phyloP scores from a whole-genome alignment of 2,329 filamentous ascomycete genomes.

The Venturia pyrina region DNA sequence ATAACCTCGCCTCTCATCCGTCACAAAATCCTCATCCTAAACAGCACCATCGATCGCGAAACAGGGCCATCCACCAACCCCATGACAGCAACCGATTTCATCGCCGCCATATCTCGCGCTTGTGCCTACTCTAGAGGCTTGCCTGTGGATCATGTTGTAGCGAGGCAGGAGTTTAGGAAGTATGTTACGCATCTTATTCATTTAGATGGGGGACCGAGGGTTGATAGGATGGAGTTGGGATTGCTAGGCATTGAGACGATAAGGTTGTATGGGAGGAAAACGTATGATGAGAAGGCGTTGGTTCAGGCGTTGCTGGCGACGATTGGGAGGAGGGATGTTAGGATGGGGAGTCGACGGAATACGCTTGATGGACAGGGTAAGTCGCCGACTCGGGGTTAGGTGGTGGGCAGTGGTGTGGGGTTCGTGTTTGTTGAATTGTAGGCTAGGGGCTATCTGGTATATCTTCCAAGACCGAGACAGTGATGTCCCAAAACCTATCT shows the following conservation, averaged over 20 bases:
- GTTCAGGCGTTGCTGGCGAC: slow-evolving; percentile 68
- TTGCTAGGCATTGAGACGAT: slow-evolving; percentile 67
- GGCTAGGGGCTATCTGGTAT: too few relatives aligned
- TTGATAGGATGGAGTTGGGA: slow-evolving; percentile 56
- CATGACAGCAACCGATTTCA: slow-evolving; percentile 70
- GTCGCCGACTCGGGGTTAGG: not conserved
- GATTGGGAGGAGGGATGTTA: slow-evolving; percentile 47
- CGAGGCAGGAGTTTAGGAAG: slow-evolving; percentile 41
- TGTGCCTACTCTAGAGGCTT: slow-evolving; percentile 51
- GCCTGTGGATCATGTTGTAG: slow-evolving; percentile 9
- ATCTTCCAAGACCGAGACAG: too few relatives aligned
- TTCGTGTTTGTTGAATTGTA: not conserved
- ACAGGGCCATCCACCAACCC: slow-evolving; percentile 59
- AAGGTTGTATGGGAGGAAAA: slow-evolving; percentile 61
- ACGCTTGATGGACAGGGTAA: slow-evolving; percentile 33
- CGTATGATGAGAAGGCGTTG: slow-evolving; percentile 69
- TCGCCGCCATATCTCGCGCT: slow-evolving; percentile 59
- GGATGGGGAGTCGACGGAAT: slow-evolving; percentile 47
- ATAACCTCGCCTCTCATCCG: slow-evolving; percentile 44
- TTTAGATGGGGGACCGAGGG: slow-evolving; percentile 60
- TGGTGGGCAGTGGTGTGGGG: not conserved
- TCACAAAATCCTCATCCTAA: slow-evolving; percentile 75
- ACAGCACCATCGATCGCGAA: slow-evolving; percentile 76
- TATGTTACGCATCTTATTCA: slow-evolving; percentile 84
- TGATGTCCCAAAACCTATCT: too few relatives aligned